Evolutionary conservation across 768 basidiomycete genomes (phyloP), one percentile per base, ranked within the genome.

Genomic region (Pleurotus sapidus): DNA sequence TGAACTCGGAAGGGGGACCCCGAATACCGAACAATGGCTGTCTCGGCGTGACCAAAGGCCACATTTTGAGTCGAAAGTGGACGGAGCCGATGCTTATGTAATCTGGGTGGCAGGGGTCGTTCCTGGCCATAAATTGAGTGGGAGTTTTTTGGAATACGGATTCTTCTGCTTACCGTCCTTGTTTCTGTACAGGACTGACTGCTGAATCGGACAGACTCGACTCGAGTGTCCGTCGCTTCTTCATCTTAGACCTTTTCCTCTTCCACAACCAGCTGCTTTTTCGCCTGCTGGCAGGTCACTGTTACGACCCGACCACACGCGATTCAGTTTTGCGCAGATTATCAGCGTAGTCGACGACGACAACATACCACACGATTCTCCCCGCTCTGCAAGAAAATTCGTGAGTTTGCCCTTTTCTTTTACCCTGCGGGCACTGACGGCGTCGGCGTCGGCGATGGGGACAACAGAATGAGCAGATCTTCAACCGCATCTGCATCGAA

Each of bases 271-370:
- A 76, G 76, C 77, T 77, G 82, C 77, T 81, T 82, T 77, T 75
- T 82, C 80, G 86, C 88, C 89, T 90, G 89, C 89, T 88, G 89
- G 89, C 89, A 90, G 89, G 89, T 90, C 88, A 84, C 81, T 84
- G 78, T 83, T 87, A 80, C 89, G 86, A 87, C 88, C 88, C 84
- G 67, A 84, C 80, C 83, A 73, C 84, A 80, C 84, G 78, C 84
- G 78, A 80, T 74, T 78, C 74, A 76, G 49, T 50, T 50, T 50
- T 50, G 49, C 49, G 27, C 46, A 20, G 24, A 48, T 48, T 48
- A 20, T 17, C 46, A 76, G 74, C 15, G n/a, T 23, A 77, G 70
- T 76, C 77, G 72, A 72, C 69, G 65, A 68, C 54, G 55, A 60
- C 25, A 55, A 58, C 47, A 56, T 47, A 12, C 25, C 55, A 56